Percentiles rank a stretch among this genome's conserved stretches.
phyloP scores from a whole-genome alignment of 2,329 filamentous ascomycete species.

The Alternaria gansuensis region DNA sequence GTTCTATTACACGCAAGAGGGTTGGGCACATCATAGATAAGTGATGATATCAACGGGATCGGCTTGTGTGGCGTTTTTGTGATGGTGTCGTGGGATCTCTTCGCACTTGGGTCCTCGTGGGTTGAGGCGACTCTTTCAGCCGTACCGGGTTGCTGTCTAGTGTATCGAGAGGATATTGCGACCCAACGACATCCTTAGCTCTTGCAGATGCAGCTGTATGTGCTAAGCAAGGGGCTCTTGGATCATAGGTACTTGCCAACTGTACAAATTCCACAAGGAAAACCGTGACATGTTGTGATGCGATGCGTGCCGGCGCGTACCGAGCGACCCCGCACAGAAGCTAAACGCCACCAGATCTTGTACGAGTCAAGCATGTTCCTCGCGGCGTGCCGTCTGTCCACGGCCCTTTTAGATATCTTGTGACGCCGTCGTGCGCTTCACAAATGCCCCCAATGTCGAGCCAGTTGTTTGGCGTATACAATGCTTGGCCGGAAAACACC shows the following conservation, averaged over 20 bases:
- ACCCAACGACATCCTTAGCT: background rate
- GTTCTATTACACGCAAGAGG: background rate
- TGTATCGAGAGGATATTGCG: background rate
- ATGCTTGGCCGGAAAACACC: background rate
- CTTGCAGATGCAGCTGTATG: background rate
- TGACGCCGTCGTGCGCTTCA: constrained; percentile 19
- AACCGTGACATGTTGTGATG: constrained; percentile 6
- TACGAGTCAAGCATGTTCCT: constrained; percentile 2
- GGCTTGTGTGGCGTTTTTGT: background rate
- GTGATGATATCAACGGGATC: background rate
- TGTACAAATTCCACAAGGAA: background rate
- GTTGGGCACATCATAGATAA: background rate
- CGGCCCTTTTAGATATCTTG: constrained; percentile 1
- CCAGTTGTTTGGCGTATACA: background rate
- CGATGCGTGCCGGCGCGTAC: constrained; percentile 16
- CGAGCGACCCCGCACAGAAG: constrained; percentile 12
- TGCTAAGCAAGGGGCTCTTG: background rate
- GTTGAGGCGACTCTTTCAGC: constrained; percentile 4
- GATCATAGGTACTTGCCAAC: background rate
- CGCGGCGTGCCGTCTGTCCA: background rate
- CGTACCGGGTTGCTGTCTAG: background rate
- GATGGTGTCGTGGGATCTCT: constrained; percentile 2
- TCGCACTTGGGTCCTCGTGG: constrained; percentile 4
- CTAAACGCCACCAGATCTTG: background rate
- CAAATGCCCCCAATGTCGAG: constrained; percentile 7